Evolutionary conservation across 2,329 filamentous ascomycete species (phyloP), one percentile per base, ranked within the genome.

Genomic region (Dothidotthia symphoricarpi): DNA sequence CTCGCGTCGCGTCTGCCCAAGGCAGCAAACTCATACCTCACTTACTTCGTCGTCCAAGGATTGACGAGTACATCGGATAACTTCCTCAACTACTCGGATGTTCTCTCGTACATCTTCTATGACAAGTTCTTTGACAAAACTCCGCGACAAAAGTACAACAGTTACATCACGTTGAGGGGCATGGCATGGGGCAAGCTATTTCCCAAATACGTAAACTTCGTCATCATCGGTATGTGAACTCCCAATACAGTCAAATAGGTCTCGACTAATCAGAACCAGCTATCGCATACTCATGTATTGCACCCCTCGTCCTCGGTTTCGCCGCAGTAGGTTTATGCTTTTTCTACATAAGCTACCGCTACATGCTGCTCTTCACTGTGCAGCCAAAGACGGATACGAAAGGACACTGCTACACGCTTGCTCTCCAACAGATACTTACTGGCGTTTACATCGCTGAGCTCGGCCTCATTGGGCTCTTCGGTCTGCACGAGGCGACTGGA

Each of bases 21-120:
- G 39, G 83, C 88, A 0, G 90, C 89, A 44, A 97, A 95, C 69
- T 94, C 97, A 62, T 98, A 96, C 67, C 83, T 97, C 14, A 88
- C 85, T 0, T 98, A 97, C 70, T 94, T 98, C 51, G 81, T 97
- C 22, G 80, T 98, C 3, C 93, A 97, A 67, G 94, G 91, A 24
- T 68, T 97, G 41, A 84, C 83, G 1, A 82, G 91, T 45, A 85
- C 88, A 3, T 78, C 87, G 0, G 79, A 83, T 31, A 78, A 86
- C 1, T 68, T 97, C 4, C 74, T 94, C 2, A 88, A 94, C 53
- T 76, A 86, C 31, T 73, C 69, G 14, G 88, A 88, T 12, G 76
- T 97, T 34, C 67, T 90, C 31, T 67, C 94, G 19, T 86, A 85
- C 60, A 81, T 81, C 34, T 61, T 95, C 5, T 72, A 90, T 31